Evolutionary conservation across 352 stramenopile genomes (phyloP), one percentile per base, ranked within the genome.

Genomic region (Phytophthora pinifolia): DNA sequence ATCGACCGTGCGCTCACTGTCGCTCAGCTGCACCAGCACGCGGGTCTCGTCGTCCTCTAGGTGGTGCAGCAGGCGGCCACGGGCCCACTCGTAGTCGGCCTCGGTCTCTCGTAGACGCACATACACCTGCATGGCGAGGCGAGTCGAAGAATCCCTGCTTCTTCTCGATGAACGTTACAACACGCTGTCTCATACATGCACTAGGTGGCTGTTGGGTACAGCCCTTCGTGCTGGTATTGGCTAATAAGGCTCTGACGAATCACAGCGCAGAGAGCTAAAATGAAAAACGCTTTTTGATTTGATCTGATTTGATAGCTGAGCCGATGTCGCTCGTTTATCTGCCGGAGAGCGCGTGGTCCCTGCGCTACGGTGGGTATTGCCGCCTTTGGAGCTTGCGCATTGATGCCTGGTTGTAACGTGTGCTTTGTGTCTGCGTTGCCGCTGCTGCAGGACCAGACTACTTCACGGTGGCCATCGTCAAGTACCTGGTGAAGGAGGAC

Each of bases 301-400:
- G 44, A 62, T 62, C 25, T 43, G 45, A n/a, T n/a, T n/a, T n/a
- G n/a, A n/a, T n/a, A n/a, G n/a, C n/a, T n/a, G n/a, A n/a, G n/a
- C n/a, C n/a, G n/a, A n/a, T n/a, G 81, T 74, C 81, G 72, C 75
- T 91, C 15, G 76, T 91, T 43, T 91, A 89, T 53, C 67, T 91
- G 9, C 76, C 76, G 1, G 78, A 89, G 74, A 68, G 67, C 34
- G 65, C 70, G 33, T 91, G 78, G 78, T 91, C 81, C 4, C 66
- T 78, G 53, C 78, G 81, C 34, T 91, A 88, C 46, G 81, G 81
- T 89, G 62, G 20, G 13, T 14, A 20, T 39, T 38, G 17, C 18
- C n/a, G 20, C 27, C 34, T 17, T 3, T 30, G 20, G 3, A 3
- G 20, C 20, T 25, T 25, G 20, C 20, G 20, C 20, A 25, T 25